Base-by-base conservation (phyloP, 2,329 filamentous ascomycete species). In the Ophiostoma himal-ulmi region DNA sequence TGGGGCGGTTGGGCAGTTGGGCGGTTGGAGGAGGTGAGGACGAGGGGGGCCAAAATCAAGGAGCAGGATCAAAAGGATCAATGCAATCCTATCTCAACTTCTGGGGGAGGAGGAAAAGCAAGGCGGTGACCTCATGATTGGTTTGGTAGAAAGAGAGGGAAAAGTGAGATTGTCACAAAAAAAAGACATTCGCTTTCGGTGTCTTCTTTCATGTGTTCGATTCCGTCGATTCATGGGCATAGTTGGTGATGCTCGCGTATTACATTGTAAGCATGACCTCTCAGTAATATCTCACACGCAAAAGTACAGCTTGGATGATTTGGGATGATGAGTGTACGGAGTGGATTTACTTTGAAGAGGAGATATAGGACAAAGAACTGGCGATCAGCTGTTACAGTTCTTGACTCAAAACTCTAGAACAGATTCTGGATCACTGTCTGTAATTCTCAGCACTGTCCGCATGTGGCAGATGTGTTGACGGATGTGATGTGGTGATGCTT, bases 401-500 rank as follows among this genome's bases (percentile, higher is more conserved):
- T n/a, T 30, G 30, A n/a, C 7, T n/a, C 44, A 20, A n/a, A 48
- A 20, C 3, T 48, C 44, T 48, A 17, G n/a, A 20, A n/a, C 44
- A 20, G 1, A n/a, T 48, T n/a, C 4, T 8, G n/a, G 44, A 48
- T 20, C 20, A n/a, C 44, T 30, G 30, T 48, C 44, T 48, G 17
- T 48, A 17, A 17, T n/a, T 48, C 10, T 48, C 44, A 20, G 44
- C 2, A 14, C 52, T 57, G 52, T 26, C 52, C 17, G 17, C 44
- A 48, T 48, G 17, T 48, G 17, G 44, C 6, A 48, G 6, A 1
- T 26, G 22, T 57, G 22, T 57, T 22, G 10, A n/a, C 44, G 17
- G 44, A 57, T 57, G 52, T 30, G 52, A 57, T 57, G 52, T 57
- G n/a, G 52, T 57, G 52, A 57, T 57, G 52, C 22, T 57, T 57